These are phyloP conservation scores for Rickenella mellea DNA, from an alignment of 768 basidiomycete genomes.

Conservation along the genomic window DNA sequence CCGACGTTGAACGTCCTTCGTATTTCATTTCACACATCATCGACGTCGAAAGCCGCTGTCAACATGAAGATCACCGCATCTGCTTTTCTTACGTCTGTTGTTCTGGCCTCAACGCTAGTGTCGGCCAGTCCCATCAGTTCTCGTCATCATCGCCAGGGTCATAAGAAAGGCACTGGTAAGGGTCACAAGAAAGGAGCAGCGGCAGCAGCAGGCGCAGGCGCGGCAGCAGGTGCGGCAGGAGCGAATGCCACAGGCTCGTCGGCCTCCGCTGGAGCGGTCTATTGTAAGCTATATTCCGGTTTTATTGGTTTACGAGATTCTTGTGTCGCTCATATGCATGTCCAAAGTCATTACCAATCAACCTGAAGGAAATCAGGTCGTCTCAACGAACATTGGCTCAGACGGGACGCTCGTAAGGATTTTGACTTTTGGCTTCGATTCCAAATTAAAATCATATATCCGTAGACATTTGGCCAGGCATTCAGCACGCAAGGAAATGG, in stretches of 20 bases:
- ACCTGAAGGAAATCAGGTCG: constrained; percentile 32
- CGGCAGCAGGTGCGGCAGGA: constrained; percentile 1
- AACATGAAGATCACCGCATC: constrained; percentile 6
- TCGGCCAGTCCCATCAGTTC: background rate
- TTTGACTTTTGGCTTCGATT: background rate
- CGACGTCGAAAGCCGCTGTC: no score
- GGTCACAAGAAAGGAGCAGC: background rate
- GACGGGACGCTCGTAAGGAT: constrained; percentile 31
- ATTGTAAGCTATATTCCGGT: no score
- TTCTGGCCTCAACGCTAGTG: background rate
- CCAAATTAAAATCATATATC: background rate
- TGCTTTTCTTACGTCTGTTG: background rate
- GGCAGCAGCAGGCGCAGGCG: background rate
- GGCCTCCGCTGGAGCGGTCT: constrained; percentile 10
- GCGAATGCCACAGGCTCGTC: constrained; percentile 9
- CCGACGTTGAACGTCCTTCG: no score
- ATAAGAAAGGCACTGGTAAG: background rate
- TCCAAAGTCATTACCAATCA: constrained; percentile 40
- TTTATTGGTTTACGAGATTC: no score
- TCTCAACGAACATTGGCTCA: constrained; percentile 30
- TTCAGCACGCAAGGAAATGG: constrained; percentile 25
- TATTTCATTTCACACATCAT: no score
- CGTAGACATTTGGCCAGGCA: constrained; percentile 20
- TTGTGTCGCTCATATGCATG: no score
- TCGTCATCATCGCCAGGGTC: background rate